Conservation (phyloP, 1,284 basidiomycete genomes). For the Stygiomarasmius scandens region DNA sequence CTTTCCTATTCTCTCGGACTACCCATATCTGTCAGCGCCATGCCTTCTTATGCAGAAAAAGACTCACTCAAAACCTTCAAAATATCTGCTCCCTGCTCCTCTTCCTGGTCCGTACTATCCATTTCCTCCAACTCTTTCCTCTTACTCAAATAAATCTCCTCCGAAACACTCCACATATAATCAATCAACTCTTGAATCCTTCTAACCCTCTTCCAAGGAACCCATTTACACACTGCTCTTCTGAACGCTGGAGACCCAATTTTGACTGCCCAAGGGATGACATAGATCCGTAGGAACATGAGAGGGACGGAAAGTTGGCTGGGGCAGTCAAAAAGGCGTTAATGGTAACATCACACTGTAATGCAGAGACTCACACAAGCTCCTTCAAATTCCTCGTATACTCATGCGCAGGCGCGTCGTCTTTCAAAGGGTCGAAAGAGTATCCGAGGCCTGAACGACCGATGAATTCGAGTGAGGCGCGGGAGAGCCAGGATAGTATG, state of each 20-base stretch:
- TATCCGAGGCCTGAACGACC: constrained; percentile 38
- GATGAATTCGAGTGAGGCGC: constrained; percentile 28
- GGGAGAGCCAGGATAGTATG: constrained; percentile 17
- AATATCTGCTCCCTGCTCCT: background rate
- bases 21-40: no score
- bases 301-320: background rate
- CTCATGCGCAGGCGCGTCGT: constrained; percentile 25
- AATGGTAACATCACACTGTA: no score
- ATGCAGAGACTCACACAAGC: constrained; percentile 17
- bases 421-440: constrained; percentile 39
- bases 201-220: background rate
- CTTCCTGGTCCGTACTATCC: constrained; percentile 20
- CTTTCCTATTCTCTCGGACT: constrained; percentile 12
- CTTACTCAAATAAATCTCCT: background rate
- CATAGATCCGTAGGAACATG: constrained; percentile 19
- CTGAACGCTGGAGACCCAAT: background rate
- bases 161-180: background rate
- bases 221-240: background rate
- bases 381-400: constrained; percentile 34
- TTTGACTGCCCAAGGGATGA: background rate
- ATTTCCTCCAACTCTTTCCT: constrained; percentile 24
- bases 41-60: no score
- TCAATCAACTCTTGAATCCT: constrained; percentile 12
- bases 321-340: no score
- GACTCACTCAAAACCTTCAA: background rate